Percentiles rank a stretch among this genome's conserved stretches.
Evolutionary conservation across 306 rosid species (phyloP).

Genomic region (Purshia tridentata): DNA sequence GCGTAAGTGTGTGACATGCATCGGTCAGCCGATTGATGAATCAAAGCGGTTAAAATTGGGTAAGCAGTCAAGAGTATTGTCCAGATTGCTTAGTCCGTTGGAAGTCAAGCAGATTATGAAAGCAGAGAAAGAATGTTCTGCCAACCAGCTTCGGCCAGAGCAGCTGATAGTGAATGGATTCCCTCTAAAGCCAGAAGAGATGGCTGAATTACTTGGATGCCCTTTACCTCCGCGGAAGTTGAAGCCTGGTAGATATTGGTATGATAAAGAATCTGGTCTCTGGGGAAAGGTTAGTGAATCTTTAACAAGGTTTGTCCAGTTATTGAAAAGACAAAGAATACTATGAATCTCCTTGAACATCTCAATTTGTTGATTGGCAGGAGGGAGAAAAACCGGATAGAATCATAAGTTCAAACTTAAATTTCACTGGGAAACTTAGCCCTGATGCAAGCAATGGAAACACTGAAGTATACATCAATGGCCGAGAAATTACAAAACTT

Average conservation of each 20-base stretch:
- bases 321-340: background rate
- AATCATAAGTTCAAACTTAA: conserved; percentile 86
- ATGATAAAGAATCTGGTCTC: conserved; percentile 95
- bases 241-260: conserved; percentile 99
- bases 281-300: conserved; percentile 89
- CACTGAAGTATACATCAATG: conserved; percentile 91
- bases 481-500: conserved; percentile 92
- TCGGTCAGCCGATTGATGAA: conserved; percentile 84
- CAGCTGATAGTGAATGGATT: conserved; percentile 83
- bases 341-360: conserved; percentile 15
- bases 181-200: conserved; percentile 78
- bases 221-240: conserved; percentile 78
- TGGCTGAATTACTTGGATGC: conserved; percentile 89
- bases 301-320: conserved; percentile 18
- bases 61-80: conserved; percentile 78
- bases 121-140: conserved; percentile 94
- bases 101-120: conserved; percentile 99
- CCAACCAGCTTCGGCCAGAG: conserved; percentile 98
- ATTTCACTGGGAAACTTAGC: conserved; percentile 78
- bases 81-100: conserved; percentile 83
- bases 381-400: conserved; percentile 95
- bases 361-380: conserved; percentile 46
- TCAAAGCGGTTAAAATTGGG: conserved; percentile 78
- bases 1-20: conserved; percentile 91
- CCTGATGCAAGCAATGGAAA: conserved; percentile 85